Evolutionary conservation across 2,329 filamentous ascomycete species (phyloP), one percentile per base, ranked within the genome.

Genomic region (Graphiopsis chlorocephala): DNA sequence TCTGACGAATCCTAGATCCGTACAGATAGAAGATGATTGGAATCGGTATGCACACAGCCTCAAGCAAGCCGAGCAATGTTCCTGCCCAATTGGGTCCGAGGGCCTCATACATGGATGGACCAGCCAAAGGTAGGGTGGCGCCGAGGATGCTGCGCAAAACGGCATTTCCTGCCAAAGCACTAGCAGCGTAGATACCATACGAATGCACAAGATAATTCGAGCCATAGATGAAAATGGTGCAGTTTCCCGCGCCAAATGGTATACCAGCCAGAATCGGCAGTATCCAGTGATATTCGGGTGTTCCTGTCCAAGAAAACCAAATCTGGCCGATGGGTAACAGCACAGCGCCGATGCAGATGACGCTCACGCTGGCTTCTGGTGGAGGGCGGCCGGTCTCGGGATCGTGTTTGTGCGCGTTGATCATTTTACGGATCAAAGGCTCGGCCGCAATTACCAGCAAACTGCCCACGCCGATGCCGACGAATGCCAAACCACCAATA

Each of bases 281-380:
- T n/a, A 92, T 87, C 89, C 91, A 96, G 74, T 92, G 93, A 33
- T 96, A 91, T 4, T 86, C 85, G 0, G 93, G 93, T 0, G 92
- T 86, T 66, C 89, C 93, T 0, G 93, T 96, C 92, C 92, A 97
- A 0, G 91, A 87, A 73, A 97, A 97, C 76, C 89, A 90, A 26
- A 97, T 84, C 76, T 97, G 89, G 17, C 93, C 93, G 3, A 91
- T 76, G 0, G 92, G 90, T 0, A 90, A 87, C 0, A 92, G 80
- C 1, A 96, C 75, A 0, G 91, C 86, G 3, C 90, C 91, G 28
- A 96, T 86, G 70, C 89, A 91, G 72, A 97, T 90, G 64, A 95
- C 84, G 48, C 87, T 86, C 4, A 94, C 91, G 68, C 91, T 92
- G 0, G 92, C 89, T 77, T 97, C 93, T 0, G 93, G 93, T 0